phyloP scores from a whole-genome alignment of 2,329 filamentous ascomycete species.

The Neonectria faginata region DNA sequence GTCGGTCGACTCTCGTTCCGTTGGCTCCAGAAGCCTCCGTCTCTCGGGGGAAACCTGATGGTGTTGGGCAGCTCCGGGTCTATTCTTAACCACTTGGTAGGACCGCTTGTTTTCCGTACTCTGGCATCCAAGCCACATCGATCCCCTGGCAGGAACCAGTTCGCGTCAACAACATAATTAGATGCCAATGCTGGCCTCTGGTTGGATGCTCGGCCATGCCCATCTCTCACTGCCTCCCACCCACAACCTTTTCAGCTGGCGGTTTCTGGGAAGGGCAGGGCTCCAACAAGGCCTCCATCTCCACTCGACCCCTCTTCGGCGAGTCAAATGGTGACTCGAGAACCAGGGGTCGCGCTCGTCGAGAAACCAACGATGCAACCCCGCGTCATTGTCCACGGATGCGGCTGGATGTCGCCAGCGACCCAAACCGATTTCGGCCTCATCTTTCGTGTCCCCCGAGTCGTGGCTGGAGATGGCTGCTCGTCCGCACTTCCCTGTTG shows the following conservation, averaged over 20 bases:
- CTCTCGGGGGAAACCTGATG: constrained; percentile 5
- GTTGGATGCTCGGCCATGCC: constrained; percentile 40
- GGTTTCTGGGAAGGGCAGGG: constrained; percentile 25
- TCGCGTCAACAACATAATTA: constrained; percentile 39
- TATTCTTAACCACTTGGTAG: neutral
- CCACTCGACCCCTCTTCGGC: constrained; percentile 25
- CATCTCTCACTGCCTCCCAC: constrained; percentile 40
- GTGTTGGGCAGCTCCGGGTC: constrained; percentile 8
- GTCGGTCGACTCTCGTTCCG: neutral
- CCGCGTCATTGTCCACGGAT: constrained; percentile 41
- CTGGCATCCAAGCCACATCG: constrained; percentile 36
- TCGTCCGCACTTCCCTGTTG: constrained; percentile 33
- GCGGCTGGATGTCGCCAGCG: constrained; percentile 30
- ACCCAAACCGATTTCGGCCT: constrained; percentile 36
- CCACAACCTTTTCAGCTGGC: constrained; percentile 35
- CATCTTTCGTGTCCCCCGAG: constrained; percentile 27
- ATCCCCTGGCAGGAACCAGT: constrained; percentile 38
- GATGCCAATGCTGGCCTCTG: constrained; percentile 35
- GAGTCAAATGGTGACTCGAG: constrained; percentile 28
- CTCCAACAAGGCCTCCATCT: constrained; percentile 24
- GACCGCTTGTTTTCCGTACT: constrained; percentile 10
- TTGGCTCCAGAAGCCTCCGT: neutral
- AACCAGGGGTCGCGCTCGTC: constrained; percentile 35
- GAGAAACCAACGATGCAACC: constrained; percentile 39
- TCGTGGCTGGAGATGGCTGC: constrained; percentile 16